Conservation (phyloP, 2,329 filamentous ascomycete genomes). For the Stachybotrys chartarum region DNA sequence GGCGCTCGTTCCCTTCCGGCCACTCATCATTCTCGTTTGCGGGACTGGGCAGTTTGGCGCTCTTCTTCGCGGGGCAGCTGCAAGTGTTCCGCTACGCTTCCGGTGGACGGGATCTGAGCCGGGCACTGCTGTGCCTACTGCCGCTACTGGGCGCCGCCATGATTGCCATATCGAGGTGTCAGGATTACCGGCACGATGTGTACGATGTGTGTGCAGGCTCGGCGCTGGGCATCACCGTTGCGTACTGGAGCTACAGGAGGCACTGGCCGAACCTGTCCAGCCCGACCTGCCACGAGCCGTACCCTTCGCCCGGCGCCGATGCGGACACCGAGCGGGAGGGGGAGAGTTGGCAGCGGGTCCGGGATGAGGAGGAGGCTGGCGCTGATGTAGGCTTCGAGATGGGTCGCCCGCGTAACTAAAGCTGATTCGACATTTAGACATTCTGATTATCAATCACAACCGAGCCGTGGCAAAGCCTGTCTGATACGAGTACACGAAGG, state of each 20-base stretch:
- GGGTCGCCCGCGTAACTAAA: conserved; percentile 13
- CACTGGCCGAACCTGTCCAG: conserved; percentile 54
- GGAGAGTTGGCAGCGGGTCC: conserved; percentile 34
- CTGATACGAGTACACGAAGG: too few species aligned
- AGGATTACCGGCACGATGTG: conserved; percentile 66
- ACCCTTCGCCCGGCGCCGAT: conserved; percentile 37
- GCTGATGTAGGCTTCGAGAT: conserved; percentile 32
- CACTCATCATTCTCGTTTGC: conserved; percentile 75
- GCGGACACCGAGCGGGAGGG: conserved; percentile 10
- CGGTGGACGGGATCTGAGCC: conserved; percentile 43
- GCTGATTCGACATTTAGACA: conserved; percentile 6
- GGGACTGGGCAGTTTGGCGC: conserved; percentile 66
- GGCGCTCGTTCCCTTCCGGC: conserved; percentile 76
- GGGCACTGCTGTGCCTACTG: conserved; percentile 48
- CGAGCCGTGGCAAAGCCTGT: too few species aligned
- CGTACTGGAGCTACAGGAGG: conserved; percentile 59
- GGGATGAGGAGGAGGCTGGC: conserved; percentile 46
- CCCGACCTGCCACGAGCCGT: conserved; percentile 48
- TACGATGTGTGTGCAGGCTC: conserved; percentile 61
- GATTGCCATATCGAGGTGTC: conserved; percentile 61
- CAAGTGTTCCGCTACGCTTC: conserved; percentile 43
- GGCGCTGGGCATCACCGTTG: conserved; percentile 50
- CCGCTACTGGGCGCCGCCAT: conserved; percentile 57
- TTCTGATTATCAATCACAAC: background rate
- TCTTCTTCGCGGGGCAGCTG: conserved; percentile 63